These are phyloP conservation scores for Boletus edulis DNA, from an alignment of 768 basidiomycete genomes.

Conservation along the genomic window DNA sequence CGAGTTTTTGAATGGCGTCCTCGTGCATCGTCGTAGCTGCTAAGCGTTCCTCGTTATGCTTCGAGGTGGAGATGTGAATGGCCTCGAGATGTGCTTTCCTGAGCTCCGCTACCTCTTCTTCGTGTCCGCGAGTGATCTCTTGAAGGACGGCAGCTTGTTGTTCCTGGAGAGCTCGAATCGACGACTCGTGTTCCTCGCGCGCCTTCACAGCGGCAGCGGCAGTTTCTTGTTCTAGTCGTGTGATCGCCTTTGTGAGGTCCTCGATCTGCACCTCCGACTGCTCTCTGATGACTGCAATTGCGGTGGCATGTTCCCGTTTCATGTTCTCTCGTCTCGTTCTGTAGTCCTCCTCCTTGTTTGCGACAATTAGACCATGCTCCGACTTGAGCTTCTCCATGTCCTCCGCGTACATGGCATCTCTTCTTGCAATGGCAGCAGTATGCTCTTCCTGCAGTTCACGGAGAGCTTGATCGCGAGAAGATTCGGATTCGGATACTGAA, in stretches of 20 bases:
- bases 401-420: conserved; percentile 61
- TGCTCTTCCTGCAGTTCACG: conserved; percentile 74
- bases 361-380: conserved; percentile 55
- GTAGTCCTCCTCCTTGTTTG: conserved; percentile 62
- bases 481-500: conserved; percentile 70
- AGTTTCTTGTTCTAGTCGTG: conserved; percentile 49
- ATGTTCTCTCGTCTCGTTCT: conserved; percentile 32
- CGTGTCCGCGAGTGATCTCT: conserved; percentile 55
- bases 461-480: conserved; percentile 58
- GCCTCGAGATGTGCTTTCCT: conserved; percentile 45
- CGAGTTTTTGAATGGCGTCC: conserved; percentile 38
- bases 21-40: conserved; percentile 41
- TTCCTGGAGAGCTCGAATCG: conserved; percentile 47
- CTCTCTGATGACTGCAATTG: conserved; percentile 29
- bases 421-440: conserved; percentile 57
- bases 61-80: conserved; percentile 29
- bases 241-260: conserved; percentile 55
- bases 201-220: conserved; percentile 35
- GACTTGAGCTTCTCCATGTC: conserved; percentile 65
- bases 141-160: conserved; percentile 54
- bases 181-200: conserved; percentile 48
- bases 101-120: conserved; percentile 50
- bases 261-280: conserved; percentile 49
- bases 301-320: conserved; percentile 35
- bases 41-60: conserved; percentile 36